Base-by-base conservation (phyloP, 2,329 filamentous ascomycete species). In the Alternaria sp. region DNA sequence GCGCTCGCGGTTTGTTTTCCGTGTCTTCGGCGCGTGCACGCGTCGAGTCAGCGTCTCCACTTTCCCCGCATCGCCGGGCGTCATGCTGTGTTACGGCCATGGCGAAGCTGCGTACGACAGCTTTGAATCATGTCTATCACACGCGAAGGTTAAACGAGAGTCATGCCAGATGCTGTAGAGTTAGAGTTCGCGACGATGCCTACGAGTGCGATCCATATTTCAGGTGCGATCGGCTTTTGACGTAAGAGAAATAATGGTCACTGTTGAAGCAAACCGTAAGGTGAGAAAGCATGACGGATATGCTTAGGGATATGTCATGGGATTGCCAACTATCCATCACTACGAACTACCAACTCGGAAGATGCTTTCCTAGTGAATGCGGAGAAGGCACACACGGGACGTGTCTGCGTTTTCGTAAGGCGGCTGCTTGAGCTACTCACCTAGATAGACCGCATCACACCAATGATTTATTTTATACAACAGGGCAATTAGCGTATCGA, bases 1-100 rank as follows among this genome's bases (percentile, higher is more conserved):
- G 26, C 56, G 57, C 61, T 69, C 73, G 73, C 70, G 69, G 55
- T 67, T 67, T 67, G 73, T 75, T 74, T 71, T 74, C 72, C 71
- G 73, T 59, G 45, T 13, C n/a, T 26, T 21, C 43, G 40, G 50
- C 13, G 28, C 7, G 58, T 47, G 54, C 25, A 57, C 15, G 23
- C 52, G 23, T 25, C 59, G 52, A 61, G 45, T 54, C 57, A 47
- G 46, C 32, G 50, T 51, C 56, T 44, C 49, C 56, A 44, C 55
- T 25, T 62, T 61, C 57, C 61, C 61, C 61, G 61, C 61, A 56
- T 51, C 13, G 19, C 2, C 11, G 32, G 3, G 10, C 26, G 57
- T 60, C 61, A 60, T 63, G 40, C 51, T 36, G 17, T 5, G 21
- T 25, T 13, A 17, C 1, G 10, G 13, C 43, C 11, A 21, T 57